Conservation (phyloP, 2,329 filamentous ascomycete genomes). For the Neofusicoccum sp. region DNA sequence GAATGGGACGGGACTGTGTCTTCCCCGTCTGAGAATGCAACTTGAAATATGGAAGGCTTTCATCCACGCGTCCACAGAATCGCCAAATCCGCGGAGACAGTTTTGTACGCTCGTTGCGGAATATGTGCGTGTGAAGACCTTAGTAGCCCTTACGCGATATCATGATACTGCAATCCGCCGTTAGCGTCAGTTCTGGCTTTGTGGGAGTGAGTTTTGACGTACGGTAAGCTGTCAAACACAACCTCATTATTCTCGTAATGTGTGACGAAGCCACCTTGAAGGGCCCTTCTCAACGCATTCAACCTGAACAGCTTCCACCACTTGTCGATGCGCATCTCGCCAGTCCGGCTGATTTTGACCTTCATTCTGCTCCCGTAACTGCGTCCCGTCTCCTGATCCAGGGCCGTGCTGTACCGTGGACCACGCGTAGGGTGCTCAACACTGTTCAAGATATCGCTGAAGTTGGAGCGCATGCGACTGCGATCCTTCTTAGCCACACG, state of each 20-base stretch:
- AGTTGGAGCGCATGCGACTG: constrained; percentile 64
- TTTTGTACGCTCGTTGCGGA: no score
- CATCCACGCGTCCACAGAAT: no score
- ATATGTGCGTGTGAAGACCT: neutral
- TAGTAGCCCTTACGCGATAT: neutral
- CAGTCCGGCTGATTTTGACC: constrained; percentile 58
- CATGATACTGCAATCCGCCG: neutral
- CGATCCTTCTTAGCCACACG: constrained; percentile 65
- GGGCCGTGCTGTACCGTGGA: constrained; percentile 64
- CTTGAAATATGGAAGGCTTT: no score
- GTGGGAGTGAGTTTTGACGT: neutral
- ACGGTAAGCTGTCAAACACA: constrained; percentile 17
- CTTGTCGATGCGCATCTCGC: constrained; percentile 63
- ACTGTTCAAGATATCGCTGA: constrained; percentile 64
- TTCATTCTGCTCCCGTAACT: constrained; percentile 62
- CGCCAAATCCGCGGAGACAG: no score
- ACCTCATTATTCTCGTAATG: constrained; percentile 39
- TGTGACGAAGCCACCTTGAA: constrained; percentile 47
- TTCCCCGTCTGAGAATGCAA: no score
- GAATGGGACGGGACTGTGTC: no score
- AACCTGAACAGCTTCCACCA: constrained; percentile 73
- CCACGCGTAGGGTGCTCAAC: constrained; percentile 66
- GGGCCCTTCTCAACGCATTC: constrained; percentile 58
- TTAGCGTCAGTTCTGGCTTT: neutral
- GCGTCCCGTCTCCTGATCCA: constrained; percentile 59